Conservation (phyloP, 371 early-diverging fungal genomes). For the Choanephora cucurbitarum region DNA sequence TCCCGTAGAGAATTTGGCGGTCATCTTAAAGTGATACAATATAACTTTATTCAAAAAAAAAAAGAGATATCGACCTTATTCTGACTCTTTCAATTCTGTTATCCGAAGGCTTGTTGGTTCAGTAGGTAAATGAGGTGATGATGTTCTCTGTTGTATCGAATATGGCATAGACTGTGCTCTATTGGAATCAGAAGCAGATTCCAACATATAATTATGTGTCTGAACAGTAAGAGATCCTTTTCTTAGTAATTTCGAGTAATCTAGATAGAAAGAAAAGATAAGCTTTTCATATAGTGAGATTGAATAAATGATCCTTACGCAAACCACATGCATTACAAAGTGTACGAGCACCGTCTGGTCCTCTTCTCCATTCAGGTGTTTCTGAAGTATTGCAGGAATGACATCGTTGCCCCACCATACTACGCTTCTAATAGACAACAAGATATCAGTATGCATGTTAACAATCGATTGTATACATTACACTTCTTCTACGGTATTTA, state of each 20-base stretch:
- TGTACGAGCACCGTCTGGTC: constrained; percentile 68
- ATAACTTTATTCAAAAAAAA: background rate
- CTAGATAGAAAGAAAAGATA: constrained; percentile 9
- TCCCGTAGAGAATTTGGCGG: too few relatives aligned
- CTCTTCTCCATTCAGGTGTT: constrained; percentile 75
- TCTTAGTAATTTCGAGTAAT: constrained; percentile 27
- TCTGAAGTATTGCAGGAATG: constrained; percentile 63
- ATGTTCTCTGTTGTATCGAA: background rate
- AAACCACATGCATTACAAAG: constrained; percentile 74
- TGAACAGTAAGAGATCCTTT: constrained; percentile 35
- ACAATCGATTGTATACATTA: too few relatives aligned
- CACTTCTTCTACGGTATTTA: constrained; percentile 38
- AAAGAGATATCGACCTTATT: background rate
- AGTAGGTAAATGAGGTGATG: background rate
- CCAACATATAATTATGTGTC: constrained; percentile 21
- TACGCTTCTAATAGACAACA: constrained; percentile 43
- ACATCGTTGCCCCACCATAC: constrained; percentile 46
- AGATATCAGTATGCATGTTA: too few relatives aligned
- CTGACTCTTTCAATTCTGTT: background rate
- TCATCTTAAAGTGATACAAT: too few relatives aligned
- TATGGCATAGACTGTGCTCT: background rate
- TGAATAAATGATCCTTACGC: constrained; percentile 55
- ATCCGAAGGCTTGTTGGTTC: background rate
- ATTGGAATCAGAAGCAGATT: constrained; percentile 3
- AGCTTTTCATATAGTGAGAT: too few relatives aligned